Evolutionary conservation across 108 stramenopile species (phyloP), one percentile per base, ranked within the genome.

Genomic region (Fragilaria crotonensis): DNA sequence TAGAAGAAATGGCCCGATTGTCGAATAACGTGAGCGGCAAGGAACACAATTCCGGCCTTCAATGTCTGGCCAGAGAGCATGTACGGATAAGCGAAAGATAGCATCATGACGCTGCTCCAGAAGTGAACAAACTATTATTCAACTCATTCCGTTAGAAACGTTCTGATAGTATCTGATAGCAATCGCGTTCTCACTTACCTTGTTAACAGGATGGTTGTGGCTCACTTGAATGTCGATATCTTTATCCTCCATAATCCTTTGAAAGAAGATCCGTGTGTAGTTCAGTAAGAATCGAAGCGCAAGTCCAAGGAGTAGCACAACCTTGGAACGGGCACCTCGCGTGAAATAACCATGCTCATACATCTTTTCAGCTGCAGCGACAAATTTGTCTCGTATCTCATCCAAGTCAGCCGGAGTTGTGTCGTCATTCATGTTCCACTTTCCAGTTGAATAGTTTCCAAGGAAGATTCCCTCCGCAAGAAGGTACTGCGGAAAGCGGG

Each of bases 81-180:
- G 29, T 62, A 45, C 11, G 77, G 77, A 53, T 78, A 78, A 5
- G 77, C 77, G 30, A 71, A 66, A 5, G 71, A 22, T 25, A 78
- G 74, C 77, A 78, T 78, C 22, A 64, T 58, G 0, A 78, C 69
- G n/a, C 63, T 65, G 0, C 47, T 51, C 77, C 77, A 78, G 30
- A 78, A 78, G 49, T 78, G 77, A 0, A 73, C 77, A 67, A 70
- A 78, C 28, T n/a, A n/a, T n/a, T n/a, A n/a, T n/a, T n/a, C n/a
- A n/a, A n/a, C n/a, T n/a, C n/a, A n/a, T n/a, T n/a, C n/a, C n/a
- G n/a, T n/a, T n/a, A n/a, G n/a, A n/a, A n/a, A n/a, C n/a, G n/a
- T n/a, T n/a, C n/a, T n/a, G n/a, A n/a, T n/a, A n/a, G n/a, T n/a
- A n/a, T n/a, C n/a, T n/a, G n/a, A n/a, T n/a, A n/a, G n/a, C n/a